phyloP scores from a whole-genome alignment of 805 yeast species.

The Cyberlindnera mycetangii region DNA sequence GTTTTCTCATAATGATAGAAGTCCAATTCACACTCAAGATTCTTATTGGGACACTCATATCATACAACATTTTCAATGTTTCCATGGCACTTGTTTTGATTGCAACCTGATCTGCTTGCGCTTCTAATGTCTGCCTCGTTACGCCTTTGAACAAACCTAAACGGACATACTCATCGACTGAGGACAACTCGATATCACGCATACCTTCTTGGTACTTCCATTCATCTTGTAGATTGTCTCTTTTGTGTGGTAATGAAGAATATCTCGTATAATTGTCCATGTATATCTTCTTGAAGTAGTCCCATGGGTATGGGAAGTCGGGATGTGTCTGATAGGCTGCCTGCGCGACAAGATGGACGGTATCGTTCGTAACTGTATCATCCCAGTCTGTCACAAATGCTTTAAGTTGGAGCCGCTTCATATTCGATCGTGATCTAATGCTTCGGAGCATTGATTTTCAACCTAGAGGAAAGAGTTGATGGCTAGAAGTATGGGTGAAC shows the following conservation, averaged over 20 bases:
- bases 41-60: conserved; percentile 33
- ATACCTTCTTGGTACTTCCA: conserved; percentile 43
- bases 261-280: conserved; percentile 35
- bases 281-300: conserved; percentile 44
- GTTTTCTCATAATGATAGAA: conserved; percentile 39
- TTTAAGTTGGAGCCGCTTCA: conserved; percentile 1
- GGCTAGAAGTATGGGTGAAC: neutral
- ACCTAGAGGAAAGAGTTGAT: neutral
- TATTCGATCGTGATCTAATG: neutral
- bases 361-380: conserved; percentile 61
- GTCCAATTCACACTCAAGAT: conserved; percentile 67
- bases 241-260: conserved; percentile 28
- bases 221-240: conserved; percentile 40
- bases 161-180: conserved; percentile 41
- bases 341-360: conserved; percentile 48
- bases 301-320: conserved; percentile 37
- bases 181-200: conserved; percentile 44
- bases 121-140: conserved; percentile 28
- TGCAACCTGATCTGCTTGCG: conserved; percentile 36
- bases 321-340: conserved; percentile 42
- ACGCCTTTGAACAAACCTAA: conserved; percentile 43
- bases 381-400: conserved; percentile 59
- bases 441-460: neutral
- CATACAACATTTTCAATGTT: conserved; percentile 16
- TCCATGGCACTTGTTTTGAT: conserved; percentile 34